These are phyloP conservation scores for Scedosporium boydii DNA, from an alignment of 2,329 filamentous ascomycete species.

Conservation along the genomic window DNA sequence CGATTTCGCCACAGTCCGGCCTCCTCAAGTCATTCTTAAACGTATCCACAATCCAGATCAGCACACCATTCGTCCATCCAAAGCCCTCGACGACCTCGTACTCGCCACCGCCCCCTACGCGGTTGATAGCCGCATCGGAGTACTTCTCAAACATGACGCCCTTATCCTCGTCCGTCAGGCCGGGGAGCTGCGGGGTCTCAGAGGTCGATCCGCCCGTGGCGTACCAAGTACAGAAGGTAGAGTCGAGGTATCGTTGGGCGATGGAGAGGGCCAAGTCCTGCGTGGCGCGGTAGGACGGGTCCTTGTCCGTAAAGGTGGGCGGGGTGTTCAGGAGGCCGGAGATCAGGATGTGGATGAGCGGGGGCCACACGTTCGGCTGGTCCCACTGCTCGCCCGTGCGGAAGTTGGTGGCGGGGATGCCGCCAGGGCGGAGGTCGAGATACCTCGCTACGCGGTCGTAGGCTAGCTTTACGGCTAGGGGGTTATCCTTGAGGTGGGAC, in stretches of 20 bases:
- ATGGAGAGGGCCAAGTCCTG: slow-evolving; percentile 47
- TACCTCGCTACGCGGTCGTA: slow-evolving; percentile 44
- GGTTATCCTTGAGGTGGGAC: slow-evolving; percentile 44
- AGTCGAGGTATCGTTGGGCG: slow-evolving; percentile 58
- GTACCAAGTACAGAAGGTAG: slow-evolving; percentile 61
- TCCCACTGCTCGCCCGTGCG: slow-evolving; percentile 59
- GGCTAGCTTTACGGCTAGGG: slow-evolving; percentile 43
- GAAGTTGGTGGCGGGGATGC: slow-evolving; percentile 53
- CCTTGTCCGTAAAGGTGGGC: slow-evolving; percentile 37
- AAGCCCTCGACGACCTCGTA: slow-evolving; percentile 63
- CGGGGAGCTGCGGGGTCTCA: slow-evolving; percentile 38
- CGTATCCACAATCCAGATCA: slow-evolving; percentile 56
- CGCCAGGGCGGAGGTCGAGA: slow-evolving; percentile 42
- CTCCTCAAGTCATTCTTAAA: slow-evolving; percentile 46
- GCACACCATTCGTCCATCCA: slow-evolving; percentile 60
- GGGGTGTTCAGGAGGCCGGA: slow-evolving; percentile 51
- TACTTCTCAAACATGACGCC: slow-evolving; percentile 68
- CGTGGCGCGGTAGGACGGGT: slow-evolving; percentile 43
- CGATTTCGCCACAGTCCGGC: slow-evolving; percentile 45
- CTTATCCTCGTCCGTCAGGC: slow-evolving; percentile 28
- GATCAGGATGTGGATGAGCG: slow-evolving; percentile 56
- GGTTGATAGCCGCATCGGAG: slow-evolving; percentile 47
- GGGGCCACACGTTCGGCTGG: slow-evolving; percentile 61
- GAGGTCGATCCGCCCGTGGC: slow-evolving; percentile 54
- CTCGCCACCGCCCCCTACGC: slow-evolving; percentile 55